phyloP scores from a whole-genome alignment of 2,329 filamentous ascomycete genomes.

The Phyllosticta ampelicida region DNA sequence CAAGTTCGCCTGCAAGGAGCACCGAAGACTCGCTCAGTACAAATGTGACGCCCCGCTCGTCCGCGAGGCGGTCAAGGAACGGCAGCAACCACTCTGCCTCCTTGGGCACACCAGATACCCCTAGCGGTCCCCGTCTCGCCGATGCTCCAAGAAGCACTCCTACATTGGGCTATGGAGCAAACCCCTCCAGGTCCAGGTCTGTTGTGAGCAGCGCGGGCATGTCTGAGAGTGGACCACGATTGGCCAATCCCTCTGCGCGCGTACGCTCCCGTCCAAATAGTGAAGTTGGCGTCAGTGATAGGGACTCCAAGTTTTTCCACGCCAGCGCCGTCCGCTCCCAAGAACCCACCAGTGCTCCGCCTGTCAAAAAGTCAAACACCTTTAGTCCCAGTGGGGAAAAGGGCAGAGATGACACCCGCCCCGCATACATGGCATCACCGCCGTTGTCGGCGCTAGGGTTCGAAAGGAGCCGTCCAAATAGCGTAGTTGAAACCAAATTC shows the following conservation, averaged over 20 bases:
- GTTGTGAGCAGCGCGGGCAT: slow-evolving; percentile 21
- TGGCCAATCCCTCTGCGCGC: background rate
- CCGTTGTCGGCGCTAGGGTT: slow-evolving; percentile 20
- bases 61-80: slow-evolving; percentile 58
- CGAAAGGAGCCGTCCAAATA: slow-evolving; percentile 15
- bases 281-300: slow-evolving; percentile 19
- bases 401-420: slow-evolving; percentile 20
- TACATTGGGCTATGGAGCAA: background rate
- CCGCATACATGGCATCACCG: slow-evolving; percentile 22
- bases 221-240: slow-evolving; percentile 15
- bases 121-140: slow-evolving; percentile 3
- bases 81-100: slow-evolving; percentile 60
- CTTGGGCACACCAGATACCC: slow-evolving; percentile 44
- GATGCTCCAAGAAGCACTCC: slow-evolving; percentile 7
- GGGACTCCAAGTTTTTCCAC: slow-evolving; percentile 73
- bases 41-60: slow-evolving; percentile 72
- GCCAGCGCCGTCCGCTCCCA: slow-evolving; percentile 57
- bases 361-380: slow-evolving; percentile 33
- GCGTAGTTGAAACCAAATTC: slow-evolving; percentile 46
- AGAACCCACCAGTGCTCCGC: slow-evolving; percentile 20
- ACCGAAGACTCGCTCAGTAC: slow-evolving; percentile 48
- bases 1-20: background rate
- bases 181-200: slow-evolving; percentile 25
- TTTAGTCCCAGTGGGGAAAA: slow-evolving; percentile 44
- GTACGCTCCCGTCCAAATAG: slow-evolving; percentile 2